Evolutionary conservation across 1,284 basidiomycete species (phyloP), one percentile per base, ranked within the genome.

Genomic region (Moesziomyces aphidis): DNA sequence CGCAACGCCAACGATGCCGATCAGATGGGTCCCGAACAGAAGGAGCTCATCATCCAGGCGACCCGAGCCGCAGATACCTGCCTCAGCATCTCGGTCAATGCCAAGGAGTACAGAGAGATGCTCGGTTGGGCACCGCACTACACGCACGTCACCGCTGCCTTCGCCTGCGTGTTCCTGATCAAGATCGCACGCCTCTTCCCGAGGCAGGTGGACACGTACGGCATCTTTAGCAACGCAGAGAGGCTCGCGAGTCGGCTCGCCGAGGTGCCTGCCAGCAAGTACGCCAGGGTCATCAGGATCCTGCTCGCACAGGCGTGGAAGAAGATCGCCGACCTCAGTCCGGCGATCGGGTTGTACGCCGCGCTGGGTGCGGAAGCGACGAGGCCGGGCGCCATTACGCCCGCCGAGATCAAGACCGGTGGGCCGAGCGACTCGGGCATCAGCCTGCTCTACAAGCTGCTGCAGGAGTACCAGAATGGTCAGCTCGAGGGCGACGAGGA

Each of bases 21-120:
- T 80, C 95, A 94, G 85, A 94, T 96, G 91, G 90, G 92, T 1
- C 93, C 92, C 64, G 94, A 95, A 82, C 94, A 96, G 83, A 90
- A 93, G 36, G 94, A 96, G 83, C 89, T 97, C 47, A 94, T 94
- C 8, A 94, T 96, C 87, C 92, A 94, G 80, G 94, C 94, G 9
- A 95, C 95, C 85, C 92, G 95, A 77, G 92, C 93, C 0, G 94
- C 94, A 2, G 90, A 91, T 54, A 90, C 90, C 60, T 95, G 93
- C 83, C 86, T 97, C 43, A 89, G 89, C 39, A 91, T 92, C 64
- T 92, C 94, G 84, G 87, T 94, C 70, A 90, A 89, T 65, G 92
- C 91, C 31, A 87, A 90, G 4, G 90, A 91, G 50, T 93, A 93
- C 79, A 88, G 79, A 90, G 92, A 54, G 91, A 91, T 70, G 92